Base-by-base conservation (phyloP, 164 flowering plant species). In the Vitis riparia region DNA sequence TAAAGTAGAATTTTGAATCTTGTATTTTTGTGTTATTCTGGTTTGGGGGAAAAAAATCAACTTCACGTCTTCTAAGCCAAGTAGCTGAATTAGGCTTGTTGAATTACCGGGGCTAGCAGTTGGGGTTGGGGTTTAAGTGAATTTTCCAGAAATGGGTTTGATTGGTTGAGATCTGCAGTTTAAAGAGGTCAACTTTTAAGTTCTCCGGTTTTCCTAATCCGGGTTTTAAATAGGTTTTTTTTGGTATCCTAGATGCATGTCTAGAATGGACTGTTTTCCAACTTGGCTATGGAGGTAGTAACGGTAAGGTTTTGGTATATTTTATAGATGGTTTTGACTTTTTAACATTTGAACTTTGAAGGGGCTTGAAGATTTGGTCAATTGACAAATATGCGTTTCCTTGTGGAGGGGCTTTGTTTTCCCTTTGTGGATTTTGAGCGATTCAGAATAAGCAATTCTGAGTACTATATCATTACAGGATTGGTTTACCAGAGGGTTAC, bases 151-250 rank as follows among this genome's bases (percentile, higher is more conserved):
- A 10, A 59, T 59, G 37, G 16, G 37, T 23, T 59, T 23, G 62
- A 59, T 23, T 59, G 62, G 4, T 59, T 19, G 62, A 59, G 62
- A 59, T 59, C 62, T 59, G 62, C 27, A 59, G 32, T 27, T 59
- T 4, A 11, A 23, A 9, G 37, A 59, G 62, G 62, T 27, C 27
- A 9, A 27, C 11, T 27, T 59, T 23, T 2, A 10, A 59, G 62
- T 13, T 13, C 11, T 56, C 15, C 19, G 23, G 8, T 56, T 5
- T 9, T 56, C 16, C 9, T n/a, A 56, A 56, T 56, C 23, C 6
- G 62, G 32, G 13, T 59, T 59, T 23, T 59, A 13, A 10, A 6
- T 2, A 23, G 13, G 14, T 59, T 27, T 59, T 59, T 59, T 30
- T 9, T 59, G 37, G 12, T 27, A 19, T 23, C 62, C 10, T 56